Evolutionary conservation across 495 filamentous ascomycete species (phyloP), one percentile per base, ranked within the genome.

Genomic region (Penicillium cataractarum): DNA sequence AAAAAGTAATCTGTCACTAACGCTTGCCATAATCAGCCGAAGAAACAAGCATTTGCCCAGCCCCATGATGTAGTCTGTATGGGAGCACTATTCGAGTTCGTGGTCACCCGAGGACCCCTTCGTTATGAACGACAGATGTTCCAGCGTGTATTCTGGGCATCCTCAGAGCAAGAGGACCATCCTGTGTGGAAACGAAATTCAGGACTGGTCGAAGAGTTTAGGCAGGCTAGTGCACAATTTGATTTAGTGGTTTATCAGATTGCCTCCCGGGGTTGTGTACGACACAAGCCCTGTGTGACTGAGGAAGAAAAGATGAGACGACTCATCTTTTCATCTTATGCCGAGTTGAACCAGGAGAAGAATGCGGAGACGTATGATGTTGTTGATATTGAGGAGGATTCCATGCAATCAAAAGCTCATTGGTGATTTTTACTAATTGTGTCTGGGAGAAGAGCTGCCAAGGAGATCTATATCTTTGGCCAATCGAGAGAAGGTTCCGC

Each of bases 201-300:
- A 26, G 22, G 0, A 17, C 24, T 49, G 13, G 24, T 10, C 17
- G 46, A 49, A 49, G 22, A 22, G 4, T 49, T 49, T 24, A 27
- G 17, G 22, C 3, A 49, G 22, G 46, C 24, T 12, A 49, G 22
- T 27, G 24, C 24, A 15, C 24, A 49, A 49, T 49, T 17, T 6
- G 46, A 49, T 27, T 12, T 49, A 10, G 46, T 49, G 9, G 46
- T 49, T 27, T 49, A 49, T 49, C 46, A 49, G 10, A 49, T 49
- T 27, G 13, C 46, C 13, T 13, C 10, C 5, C 46, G 46, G 10
- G 46, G 46, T 12, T 49, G 24, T 49, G 4, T 49, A 3, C 24
- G 46, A 17, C 22, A 27, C 22, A 13, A 26, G 46, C 46, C 46
- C 9, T 13, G 12, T 15, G 46, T 49, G 1, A 49, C 46, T 26